Evolutionary conservation across 2,329 filamentous ascomycete genomes (phyloP), one percentile per base, ranked within the genome.

Genomic region (Nothophaeocryptopus gaeumannii): DNA sequence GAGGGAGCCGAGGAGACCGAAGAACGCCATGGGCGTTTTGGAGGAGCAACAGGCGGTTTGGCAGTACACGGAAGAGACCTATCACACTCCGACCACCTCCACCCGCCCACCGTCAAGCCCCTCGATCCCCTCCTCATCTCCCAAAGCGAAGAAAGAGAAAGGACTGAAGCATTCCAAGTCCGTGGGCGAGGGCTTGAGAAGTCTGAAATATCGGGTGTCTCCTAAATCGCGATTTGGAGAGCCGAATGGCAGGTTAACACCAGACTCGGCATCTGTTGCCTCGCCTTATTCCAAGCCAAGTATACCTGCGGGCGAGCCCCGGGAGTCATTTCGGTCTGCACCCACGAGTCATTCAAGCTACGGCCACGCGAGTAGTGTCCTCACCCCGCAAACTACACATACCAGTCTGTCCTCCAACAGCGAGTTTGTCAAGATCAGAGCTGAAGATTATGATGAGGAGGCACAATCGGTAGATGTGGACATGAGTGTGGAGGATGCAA

Each of bases 321-420:
- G 82, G 16, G 76, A 78, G 11, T 85, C 82, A 55, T 76, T 80
- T 56, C 76, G 81, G 46, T 85, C 82, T 3, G 78, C 75, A 20
- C 70, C 81, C 65, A 85, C 82, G 3, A 80, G 70, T 52, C 67
- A 76, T 47, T 84, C 81, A 12, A 84, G 80, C 62, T 70, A 76
- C 35, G 70, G 79, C 43, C 78, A 79, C 37, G 64, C 74, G 5
- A 79, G 80, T 45, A 69, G 74, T 10, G 80, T 78, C 55, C 79
- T 79, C 13, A 95, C 89, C 1, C 88, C 92, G 55, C 79, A 79
- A n/a, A 95, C 89, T 1, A 88, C 92, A 64, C 80, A 88, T 54
- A 95, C 88, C 67, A 96, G 90, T 64, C 78, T 93, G 42, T 68
- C 85, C 56, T 93, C 89, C 3, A 82, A 83, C 53, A 95, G 87